Evolutionary conservation across 768 basidiomycete species (phyloP).

Genomic region (Cubamyces sp.): DNA sequence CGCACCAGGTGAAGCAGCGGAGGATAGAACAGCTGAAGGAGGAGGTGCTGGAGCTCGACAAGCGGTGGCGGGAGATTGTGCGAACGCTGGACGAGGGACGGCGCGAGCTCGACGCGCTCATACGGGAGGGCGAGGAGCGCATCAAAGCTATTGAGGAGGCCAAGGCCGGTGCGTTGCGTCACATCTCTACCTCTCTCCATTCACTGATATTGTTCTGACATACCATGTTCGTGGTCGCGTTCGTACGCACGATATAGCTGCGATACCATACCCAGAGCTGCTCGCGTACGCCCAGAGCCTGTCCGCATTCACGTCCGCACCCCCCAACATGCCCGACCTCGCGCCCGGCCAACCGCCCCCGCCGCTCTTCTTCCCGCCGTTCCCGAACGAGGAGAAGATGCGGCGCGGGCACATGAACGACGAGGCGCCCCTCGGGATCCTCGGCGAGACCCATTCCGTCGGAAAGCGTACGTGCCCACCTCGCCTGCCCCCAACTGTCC

Average conservation of each 20-base stretch:
- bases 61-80: slow-evolving; percentile 70
- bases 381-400: slow-evolving; percentile 93
- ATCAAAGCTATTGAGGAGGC: slow-evolving; percentile 72
- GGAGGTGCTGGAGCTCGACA: slow-evolving; percentile 71
- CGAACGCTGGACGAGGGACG: slow-evolving; percentile 66
- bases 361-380: slow-evolving; percentile 86
- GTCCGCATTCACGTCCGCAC: slow-evolving; percentile 85
- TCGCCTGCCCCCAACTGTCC: background rate
- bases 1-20: slow-evolving; percentile 77
- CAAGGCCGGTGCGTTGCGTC: slow-evolving; percentile 58
- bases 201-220: background rate
- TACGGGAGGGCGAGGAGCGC: slow-evolving; percentile 76
- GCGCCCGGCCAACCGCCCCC: slow-evolving; percentile 74
- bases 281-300: slow-evolving; percentile 85
- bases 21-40: slow-evolving; percentile 71
- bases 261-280: slow-evolving; percentile 82
- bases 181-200: background rate
- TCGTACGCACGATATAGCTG: slow-evolving; percentile 45
- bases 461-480: slow-evolving; percentile 64
- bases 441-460: slow-evolving; percentile 83
- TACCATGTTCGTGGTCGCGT: background rate
- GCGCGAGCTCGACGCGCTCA: slow-evolving; percentile 66
- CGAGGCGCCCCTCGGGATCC: slow-evolving; percentile 75
- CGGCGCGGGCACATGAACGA: slow-evolving; percentile 78
- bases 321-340: slow-evolving; percentile 84